phyloP scores from a whole-genome alignment of 148 eudicot species.

The Diospyros lotus region DNA sequence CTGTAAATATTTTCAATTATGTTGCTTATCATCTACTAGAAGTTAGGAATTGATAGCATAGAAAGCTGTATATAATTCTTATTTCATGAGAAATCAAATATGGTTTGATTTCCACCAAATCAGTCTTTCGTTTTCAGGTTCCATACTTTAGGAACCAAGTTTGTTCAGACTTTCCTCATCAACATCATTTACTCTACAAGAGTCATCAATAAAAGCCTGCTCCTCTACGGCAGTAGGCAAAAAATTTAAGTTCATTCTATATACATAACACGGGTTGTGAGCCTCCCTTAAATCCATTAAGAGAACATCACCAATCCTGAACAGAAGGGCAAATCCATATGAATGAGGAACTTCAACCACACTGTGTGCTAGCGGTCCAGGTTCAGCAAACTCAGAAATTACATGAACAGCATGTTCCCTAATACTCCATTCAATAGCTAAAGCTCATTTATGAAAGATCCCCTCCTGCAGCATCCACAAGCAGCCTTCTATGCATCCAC shows the following conservation, averaged over 20 bases:
- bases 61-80: no score
- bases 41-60: no score
- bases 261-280: slow-evolving; percentile 65
- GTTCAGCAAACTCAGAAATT: slow-evolving; percentile 67
- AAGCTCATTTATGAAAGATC: slow-evolving; percentile 66
- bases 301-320: slow-evolving; percentile 78
- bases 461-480: slow-evolving; percentile 52
- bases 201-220: slow-evolving; percentile 48
- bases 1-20: no score
- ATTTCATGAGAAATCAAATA: no score
- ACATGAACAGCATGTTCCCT: slow-evolving; percentile 50
- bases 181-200: slow-evolving; percentile 61
- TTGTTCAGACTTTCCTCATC: slow-evolving; percentile 63
- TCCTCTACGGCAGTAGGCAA: slow-evolving; percentile 50
- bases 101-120: no score
- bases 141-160: no score
- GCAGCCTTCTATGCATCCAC: slow-evolving; percentile 16
- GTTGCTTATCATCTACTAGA: no score
- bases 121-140: no score
- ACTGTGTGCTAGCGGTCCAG: slow-evolving; percentile 71
- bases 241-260: slow-evolving; percentile 48
- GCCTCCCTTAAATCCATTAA: slow-evolving; percentile 84
- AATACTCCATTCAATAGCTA: slow-evolving; percentile 69
- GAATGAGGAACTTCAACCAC: slow-evolving; percentile 76
- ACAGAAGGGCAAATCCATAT: slow-evolving; percentile 72